These are phyloP conservation scores for Elasticomyces elasticus DNA, from an alignment of 495 filamentous ascomycete genomes.

Conservation along the genomic window DNA sequence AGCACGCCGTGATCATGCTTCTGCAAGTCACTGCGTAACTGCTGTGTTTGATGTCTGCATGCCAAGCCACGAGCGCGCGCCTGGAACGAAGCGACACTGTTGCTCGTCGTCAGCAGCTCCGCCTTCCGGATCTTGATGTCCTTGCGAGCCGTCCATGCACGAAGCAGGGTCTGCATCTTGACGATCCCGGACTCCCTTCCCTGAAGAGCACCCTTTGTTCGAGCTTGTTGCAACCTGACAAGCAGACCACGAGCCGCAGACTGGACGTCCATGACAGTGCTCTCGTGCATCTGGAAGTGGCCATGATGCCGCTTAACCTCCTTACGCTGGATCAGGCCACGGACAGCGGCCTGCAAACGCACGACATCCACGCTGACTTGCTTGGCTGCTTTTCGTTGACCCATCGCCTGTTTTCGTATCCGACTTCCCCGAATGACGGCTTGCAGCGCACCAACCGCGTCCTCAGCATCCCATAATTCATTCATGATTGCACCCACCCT, in stretches of 20 bases:
- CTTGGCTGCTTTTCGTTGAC: conserved; percentile 2
- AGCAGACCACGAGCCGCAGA: conserved; percentile 18
- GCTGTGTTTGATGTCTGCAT: conserved; percentile 18
- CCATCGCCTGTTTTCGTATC: conserved; percentile 21
- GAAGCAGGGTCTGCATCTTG: conserved; percentile 12
- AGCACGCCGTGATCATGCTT: conserved; percentile 25
- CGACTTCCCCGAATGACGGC: conserved; percentile 45
- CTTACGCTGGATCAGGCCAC: conserved; percentile 32
- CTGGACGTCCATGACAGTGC: conserved; percentile 12
- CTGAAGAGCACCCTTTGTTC: conserved; percentile 28
- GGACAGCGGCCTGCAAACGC: conserved; percentile 39
- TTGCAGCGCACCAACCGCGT: conserved; percentile 54
- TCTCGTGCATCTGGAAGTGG: conserved; percentile 12
- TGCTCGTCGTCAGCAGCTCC: not conserved
- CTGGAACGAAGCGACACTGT: conserved; percentile 12
- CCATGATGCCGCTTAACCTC: conserved; percentile 13
- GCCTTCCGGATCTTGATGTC: conserved; percentile 8
- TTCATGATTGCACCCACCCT: conserved; percentile 39
- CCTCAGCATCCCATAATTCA: conserved; percentile 39
- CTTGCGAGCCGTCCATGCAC: conserved; percentile 2
- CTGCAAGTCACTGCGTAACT: conserved; percentile 30
- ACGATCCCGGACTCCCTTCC: conserved; percentile 28
- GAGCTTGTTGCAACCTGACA: conserved; percentile 15
- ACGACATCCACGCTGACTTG: conserved; percentile 19
- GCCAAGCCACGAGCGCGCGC: conserved; percentile 11